Evolutionary conservation across 371 early-diverging fungal species (phyloP).

Genomic region (Pancytospora philotis): DNA sequence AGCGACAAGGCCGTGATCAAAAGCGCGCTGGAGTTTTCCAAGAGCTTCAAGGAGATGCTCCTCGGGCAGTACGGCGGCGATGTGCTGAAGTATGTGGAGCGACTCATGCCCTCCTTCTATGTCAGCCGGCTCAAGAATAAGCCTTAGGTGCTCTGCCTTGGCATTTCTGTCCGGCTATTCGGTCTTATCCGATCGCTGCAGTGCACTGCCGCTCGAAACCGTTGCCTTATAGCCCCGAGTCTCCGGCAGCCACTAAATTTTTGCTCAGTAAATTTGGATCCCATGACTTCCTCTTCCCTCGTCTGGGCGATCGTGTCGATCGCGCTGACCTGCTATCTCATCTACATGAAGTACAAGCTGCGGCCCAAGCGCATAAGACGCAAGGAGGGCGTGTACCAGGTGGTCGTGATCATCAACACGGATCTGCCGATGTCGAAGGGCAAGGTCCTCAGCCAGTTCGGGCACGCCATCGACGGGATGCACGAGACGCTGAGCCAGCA

Average conservation of each 20-base stretch:
- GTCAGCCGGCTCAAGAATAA: background rate
- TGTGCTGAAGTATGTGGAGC: conserved; percentile 8
- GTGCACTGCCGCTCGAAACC: too few relatives aligned
- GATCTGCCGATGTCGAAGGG: conserved; percentile 57
- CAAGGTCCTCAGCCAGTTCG: conserved; percentile 56
- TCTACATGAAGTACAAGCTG: background rate
- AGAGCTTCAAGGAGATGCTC: background rate
- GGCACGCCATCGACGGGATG: conserved; percentile 51
- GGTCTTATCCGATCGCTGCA: too few relatives aligned
- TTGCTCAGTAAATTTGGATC: too few relatives aligned
- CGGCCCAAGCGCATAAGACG: background rate
- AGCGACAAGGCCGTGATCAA: background rate
- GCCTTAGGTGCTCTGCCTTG: too few relatives aligned
- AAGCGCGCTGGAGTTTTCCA: background rate
- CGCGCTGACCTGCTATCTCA: background rate
- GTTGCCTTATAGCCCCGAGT: too few relatives aligned
- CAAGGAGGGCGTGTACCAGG: background rate
- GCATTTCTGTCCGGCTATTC: too few relatives aligned
- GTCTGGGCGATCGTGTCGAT: background rate
- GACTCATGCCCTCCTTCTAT: conserved; percentile 5
- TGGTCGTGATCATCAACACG: conserved; percentile 46
- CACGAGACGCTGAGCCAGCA: background rate
- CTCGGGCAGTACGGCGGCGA: conserved; percentile 14
- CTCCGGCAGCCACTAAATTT: too few relatives aligned
- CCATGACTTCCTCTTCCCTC: too few relatives aligned